phyloP scores from a whole-genome alignment of 257 asterid species.

The Plectranthus barbatus region DNA sequence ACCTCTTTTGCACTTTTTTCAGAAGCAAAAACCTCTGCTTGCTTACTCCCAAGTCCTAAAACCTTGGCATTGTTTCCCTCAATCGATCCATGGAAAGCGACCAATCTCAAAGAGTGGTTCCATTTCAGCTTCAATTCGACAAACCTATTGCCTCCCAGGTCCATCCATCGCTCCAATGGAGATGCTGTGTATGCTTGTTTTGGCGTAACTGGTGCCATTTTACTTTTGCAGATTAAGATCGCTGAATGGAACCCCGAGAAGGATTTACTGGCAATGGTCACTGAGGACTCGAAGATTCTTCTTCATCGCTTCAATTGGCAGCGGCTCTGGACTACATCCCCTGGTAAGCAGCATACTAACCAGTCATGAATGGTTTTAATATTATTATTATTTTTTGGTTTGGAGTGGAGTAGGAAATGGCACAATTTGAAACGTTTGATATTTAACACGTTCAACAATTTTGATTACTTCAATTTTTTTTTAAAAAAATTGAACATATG shows the following conservation, averaged over 20 bases:
- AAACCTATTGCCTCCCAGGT: conserved; percentile 86
- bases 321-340: conserved; percentile 85
- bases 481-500: conserved; percentile 10
- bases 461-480: too few relatives aligned
- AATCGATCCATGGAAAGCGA: conserved; percentile 45
- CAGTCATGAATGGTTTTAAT: too few relatives aligned
- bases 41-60: not conserved
- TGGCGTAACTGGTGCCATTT: conserved; percentile 2
- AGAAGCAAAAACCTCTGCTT: too few relatives aligned
- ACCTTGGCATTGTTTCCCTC: not conserved
- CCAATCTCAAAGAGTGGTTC: conserved; percentile 39
- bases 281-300: conserved; percentile 79
- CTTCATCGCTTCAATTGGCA: conserved; percentile 99
- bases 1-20: not conserved
- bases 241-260: conserved; percentile 99
- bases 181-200: not conserved
- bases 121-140: conserved; percentile 94
- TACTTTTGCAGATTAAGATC: conserved; percentile 50
- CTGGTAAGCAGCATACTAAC: conserved; percentile 55
- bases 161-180: not conserved
- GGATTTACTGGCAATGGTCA: conserved; percentile 89
- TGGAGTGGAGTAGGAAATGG: not conserved
- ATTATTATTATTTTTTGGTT: too few relatives aligned
- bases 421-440: not conserved
- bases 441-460: not conserved